These are phyloP conservation scores for Aspergillus cavernicola DNA, from an alignment of 495 filamentous ascomycete genomes.

Conservation along the genomic window DNA sequence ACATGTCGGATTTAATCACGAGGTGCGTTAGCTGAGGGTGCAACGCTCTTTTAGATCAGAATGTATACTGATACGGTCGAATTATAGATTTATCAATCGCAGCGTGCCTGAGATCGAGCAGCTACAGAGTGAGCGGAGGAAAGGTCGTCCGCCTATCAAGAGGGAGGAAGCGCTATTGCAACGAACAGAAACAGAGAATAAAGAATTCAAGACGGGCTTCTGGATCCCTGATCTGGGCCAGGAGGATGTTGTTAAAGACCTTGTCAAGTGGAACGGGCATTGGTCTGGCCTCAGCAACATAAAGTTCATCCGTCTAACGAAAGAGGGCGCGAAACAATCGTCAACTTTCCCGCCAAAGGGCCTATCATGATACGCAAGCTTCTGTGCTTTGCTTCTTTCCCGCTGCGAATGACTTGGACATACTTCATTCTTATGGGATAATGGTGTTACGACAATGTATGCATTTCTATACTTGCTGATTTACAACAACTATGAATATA, in stretches of 20 bases:
- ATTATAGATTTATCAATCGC: constrained; percentile 67
- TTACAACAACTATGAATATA: too few species aligned
- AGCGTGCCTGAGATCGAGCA: constrained; percentile 70
- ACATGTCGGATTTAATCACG: constrained; percentile 59
- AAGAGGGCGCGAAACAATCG: constrained; percentile 49
- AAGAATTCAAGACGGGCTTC: constrained; percentile 82
- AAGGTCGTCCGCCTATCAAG: constrained; percentile 74
- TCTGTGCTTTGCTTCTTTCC: constrained; percentile 7
- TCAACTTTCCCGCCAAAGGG: constrained; percentile 70
- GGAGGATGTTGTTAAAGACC: constrained; percentile 45
- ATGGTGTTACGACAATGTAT: constrained; percentile 10
- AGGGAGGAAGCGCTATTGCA: constrained; percentile 74
- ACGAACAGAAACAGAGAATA: constrained; percentile 63
- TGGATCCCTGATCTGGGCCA: constrained; percentile 64
- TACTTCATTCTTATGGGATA: constrained; percentile 21
- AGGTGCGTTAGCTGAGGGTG: constrained; percentile 41
- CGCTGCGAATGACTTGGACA: constrained; percentile 13
- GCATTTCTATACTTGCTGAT: neutral
- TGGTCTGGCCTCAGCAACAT: constrained; percentile 57
- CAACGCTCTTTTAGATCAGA: neutral
- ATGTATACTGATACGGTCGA: neutral
- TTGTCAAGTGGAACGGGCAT: constrained; percentile 59
- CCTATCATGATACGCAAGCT: constrained; percentile 36
- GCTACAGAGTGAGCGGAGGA: constrained; percentile 69
- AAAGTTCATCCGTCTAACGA: constrained; percentile 59